Percentiles rank a stretch among this genome's conserved stretches.
phyloP scores from a whole-genome alignment of 2,329 filamentous ascomycete species.

The Neofusicoccum umdonicola region DNA sequence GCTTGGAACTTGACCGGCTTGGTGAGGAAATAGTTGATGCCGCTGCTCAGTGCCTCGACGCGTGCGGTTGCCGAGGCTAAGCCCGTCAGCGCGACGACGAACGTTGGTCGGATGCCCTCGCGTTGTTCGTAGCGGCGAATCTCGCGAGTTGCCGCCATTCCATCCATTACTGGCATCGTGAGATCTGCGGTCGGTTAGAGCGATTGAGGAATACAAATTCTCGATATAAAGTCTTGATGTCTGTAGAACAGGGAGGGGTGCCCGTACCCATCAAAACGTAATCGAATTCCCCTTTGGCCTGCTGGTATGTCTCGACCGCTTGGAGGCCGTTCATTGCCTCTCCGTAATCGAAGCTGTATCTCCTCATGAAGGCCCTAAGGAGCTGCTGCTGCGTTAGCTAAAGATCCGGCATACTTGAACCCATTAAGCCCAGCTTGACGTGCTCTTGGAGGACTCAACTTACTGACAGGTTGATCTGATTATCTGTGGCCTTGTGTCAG shows the following conservation, averaged over 20 bases:
- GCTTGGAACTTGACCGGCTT: slow-evolving; percentile 32
- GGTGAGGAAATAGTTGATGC: slow-evolving; percentile 32
- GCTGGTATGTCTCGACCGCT: slow-evolving; percentile 29
- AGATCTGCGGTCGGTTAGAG: slow-evolving; percentile 25
- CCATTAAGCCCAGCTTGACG: too few species aligned
- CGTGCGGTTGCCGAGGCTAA: slow-evolving; percentile 27
- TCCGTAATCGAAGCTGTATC: slow-evolving; percentile 23
- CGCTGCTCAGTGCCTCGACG: slow-evolving; percentile 29
- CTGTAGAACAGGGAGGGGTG: not conserved
- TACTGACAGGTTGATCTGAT: slow-evolving; percentile 18
- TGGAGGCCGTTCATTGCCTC: slow-evolving; percentile 35
- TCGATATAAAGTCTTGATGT: not conserved
- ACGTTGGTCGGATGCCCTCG: slow-evolving; percentile 19
- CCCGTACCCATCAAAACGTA: slow-evolving; percentile 33
- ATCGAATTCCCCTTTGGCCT: slow-evolving; percentile 21
- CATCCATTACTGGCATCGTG: slow-evolving; percentile 39
- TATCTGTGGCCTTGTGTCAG: not conserved
- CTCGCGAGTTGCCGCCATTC: slow-evolving; percentile 32
- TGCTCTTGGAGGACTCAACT: not conserved
- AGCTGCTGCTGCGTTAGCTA: slow-evolving; percentile 22
- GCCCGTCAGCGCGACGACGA: slow-evolving; percentile 32
- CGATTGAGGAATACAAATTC: too few species aligned
- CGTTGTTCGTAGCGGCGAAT: slow-evolving; percentile 32
- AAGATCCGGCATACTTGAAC: not conserved
- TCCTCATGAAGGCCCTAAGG: slow-evolving; percentile 32